A percentile compares a stretch with the other conserved stretches of the same genome.
phyloP scores from a whole-genome alignment of 2,329 filamentous ascomycete species.

The Fusarium redolens region DNA sequence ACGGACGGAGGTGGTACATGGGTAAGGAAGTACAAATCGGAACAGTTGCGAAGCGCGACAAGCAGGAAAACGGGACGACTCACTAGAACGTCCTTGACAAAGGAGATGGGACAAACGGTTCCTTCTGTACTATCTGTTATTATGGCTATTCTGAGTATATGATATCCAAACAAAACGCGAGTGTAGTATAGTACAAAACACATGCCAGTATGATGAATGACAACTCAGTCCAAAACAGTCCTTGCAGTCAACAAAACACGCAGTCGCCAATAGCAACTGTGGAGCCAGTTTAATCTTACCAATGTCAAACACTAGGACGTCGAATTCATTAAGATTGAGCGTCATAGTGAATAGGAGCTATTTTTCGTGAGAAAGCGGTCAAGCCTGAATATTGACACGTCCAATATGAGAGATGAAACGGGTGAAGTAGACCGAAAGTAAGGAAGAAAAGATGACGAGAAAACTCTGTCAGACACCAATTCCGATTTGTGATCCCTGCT shows the following conservation, averaged over 20 bases:
- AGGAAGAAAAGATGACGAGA: neutral
- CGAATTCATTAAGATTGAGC: slow-evolving; percentile 45
- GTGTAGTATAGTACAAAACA: slow-evolving; percentile 11
- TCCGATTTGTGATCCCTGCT: slow-evolving; percentile 26
- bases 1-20: slow-evolving; percentile 26
- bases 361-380: slow-evolving; percentile 33
- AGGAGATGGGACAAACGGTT: slow-evolving; percentile 84
- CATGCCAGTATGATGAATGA: slow-evolving; percentile 2
- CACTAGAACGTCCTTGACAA: slow-evolving; percentile 86
- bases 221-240: slow-evolving; percentile 3
- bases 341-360: slow-evolving; percentile 30
- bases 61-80: slow-evolving; percentile 52
- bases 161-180: slow-evolving; percentile 5
- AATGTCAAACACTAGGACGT: slow-evolving; percentile 53
- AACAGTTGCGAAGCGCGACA: slow-evolving; percentile 27
- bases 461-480: slow-evolving; percentile 9
- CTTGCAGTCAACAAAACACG: neutral
- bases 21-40: slow-evolving; percentile 31
- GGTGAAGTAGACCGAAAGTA: slow-evolving; percentile 1
- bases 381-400: slow-evolving; percentile 27
- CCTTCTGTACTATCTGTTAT: slow-evolving; percentile 68
- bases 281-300: slow-evolving; percentile 45
- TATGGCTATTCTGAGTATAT: slow-evolving; percentile 32
- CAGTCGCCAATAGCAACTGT: slow-evolving; percentile 6
- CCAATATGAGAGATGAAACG: slow-evolving; percentile 13